Percentiles rank a stretch among this genome's conserved stretches.
phyloP scores from a whole-genome alignment of 495 filamentous ascomycete genomes.

The Zalerion maritima region DNA sequence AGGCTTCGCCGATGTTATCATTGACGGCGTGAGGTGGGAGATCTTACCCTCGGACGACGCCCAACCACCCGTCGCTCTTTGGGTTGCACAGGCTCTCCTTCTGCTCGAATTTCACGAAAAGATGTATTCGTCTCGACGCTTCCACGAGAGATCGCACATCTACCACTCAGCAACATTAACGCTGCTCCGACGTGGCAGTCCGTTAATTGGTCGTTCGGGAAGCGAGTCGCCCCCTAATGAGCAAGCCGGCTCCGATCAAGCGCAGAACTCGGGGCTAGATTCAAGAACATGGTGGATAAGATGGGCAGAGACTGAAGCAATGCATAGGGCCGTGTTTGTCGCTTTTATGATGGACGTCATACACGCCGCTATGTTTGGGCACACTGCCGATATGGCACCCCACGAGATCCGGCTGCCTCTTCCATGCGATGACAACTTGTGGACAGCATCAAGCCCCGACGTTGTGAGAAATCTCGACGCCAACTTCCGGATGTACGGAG shows the following conservation, averaged over 20 bases:
- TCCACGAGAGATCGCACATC: conserved; percentile 92
- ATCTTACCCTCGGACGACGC: conserved; percentile 79
- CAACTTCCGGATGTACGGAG: conserved; percentile 67
- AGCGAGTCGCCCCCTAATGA: conserved; percentile 72
- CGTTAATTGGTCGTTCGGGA: conserved; percentile 76
- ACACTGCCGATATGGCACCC: conserved; percentile 89
- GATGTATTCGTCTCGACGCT: conserved; percentile 73
- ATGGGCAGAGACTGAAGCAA: conserved; percentile 91
- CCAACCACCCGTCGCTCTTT: conserved; percentile 76
- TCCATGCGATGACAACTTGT: conserved; percentile 86
- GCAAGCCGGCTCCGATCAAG: conserved; percentile 41
- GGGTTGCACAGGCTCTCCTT: conserved; percentile 85
- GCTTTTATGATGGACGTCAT: conserved; percentile 91
- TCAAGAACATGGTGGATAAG: conserved; percentile 84
- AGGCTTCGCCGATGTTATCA: conserved; percentile 68
- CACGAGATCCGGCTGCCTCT: conserved; percentile 89
- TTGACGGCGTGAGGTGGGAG: conserved; percentile 73
- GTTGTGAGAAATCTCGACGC: conserved; percentile 76
- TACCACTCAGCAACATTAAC: conserved; percentile 93
- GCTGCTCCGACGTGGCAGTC: conserved; percentile 82
- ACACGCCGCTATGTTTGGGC: conserved; percentile 95
- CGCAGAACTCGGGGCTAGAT: conserved; percentile 37
- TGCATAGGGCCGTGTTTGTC: conserved; percentile 79
- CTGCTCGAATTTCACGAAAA: conserved; percentile 92
- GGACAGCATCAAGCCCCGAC: conserved; percentile 77